Conservation (phyloP, 164 flowering plant species). For the Cinnamomum micranthum region DNA sequence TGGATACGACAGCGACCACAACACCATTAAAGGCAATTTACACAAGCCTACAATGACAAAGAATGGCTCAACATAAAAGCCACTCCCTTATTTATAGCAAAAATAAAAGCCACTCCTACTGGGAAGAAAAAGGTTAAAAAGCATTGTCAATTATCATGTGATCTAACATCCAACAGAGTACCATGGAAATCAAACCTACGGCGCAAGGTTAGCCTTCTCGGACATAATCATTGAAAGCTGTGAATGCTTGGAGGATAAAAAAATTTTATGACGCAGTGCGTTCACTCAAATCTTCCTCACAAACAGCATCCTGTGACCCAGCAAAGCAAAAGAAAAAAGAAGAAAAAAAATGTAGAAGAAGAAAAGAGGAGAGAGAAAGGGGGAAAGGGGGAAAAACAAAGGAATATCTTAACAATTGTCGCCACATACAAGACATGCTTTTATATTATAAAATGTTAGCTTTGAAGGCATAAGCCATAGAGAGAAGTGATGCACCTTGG, state of each 20-base stretch:
- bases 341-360: not conserved
- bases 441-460: not conserved
- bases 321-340: not conserved
- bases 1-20: constrained; percentile 40
- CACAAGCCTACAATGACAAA: constrained; percentile 12
- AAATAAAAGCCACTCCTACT: not conserved
- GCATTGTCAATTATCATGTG: constrained; percentile 1
- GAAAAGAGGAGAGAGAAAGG: not conserved
- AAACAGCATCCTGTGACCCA: constrained; percentile 18
- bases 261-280: constrained; percentile 4
- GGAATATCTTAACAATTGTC: constrained; percentile 3
- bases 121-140: constrained; percentile 6
- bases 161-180: constrained; percentile 8
- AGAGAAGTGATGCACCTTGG: constrained; percentile 10
- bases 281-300: constrained; percentile 4
- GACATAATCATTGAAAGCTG: constrained; percentile 8
- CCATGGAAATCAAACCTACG: constrained; percentile 16
- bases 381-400: not conserved
- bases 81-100: constrained; percentile 8
- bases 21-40: constrained; percentile 30
- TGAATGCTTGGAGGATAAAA: constrained; percentile 8
- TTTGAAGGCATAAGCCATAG: not conserved
- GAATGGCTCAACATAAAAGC: constrained; percentile 16
- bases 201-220: constrained; percentile 18
- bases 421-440: not conserved